Base-by-base conservation (phyloP, 345 rosid species). In the Populus pruinosa region DNA sequence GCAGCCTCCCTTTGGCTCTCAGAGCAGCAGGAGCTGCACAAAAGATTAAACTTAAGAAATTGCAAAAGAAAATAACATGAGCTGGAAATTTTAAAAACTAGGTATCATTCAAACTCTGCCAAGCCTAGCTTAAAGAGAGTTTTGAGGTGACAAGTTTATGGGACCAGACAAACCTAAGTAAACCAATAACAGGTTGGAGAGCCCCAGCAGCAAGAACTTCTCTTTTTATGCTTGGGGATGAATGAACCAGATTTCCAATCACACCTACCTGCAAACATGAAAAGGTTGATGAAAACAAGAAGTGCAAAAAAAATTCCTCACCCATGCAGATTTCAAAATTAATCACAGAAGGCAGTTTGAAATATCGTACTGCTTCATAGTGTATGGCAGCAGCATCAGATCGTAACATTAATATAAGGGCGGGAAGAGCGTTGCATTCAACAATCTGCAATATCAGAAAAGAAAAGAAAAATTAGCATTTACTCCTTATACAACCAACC, bases 1-100 rank as follows among this genome's bases (percentile, higher is more conserved):
- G 99, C 99, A 10, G 99, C 99, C 87, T 96, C 99, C 83, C 99
- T 90, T 74, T 96, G 99, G 87, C 97, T 96, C 88, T 96, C 99
- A 29, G 98, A 86, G 87, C 99, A 96, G 86, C 94, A 88, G 69
- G 99, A 96, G 83, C 99, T 96, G 89, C 59, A 38, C 81, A 74
- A 76, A 77, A 18, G 47, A 70, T 78, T 35, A 79, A 82, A 78
- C 13, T 63, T 59, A 29, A 80, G 36, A 67, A 82, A 53, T 63
- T 64, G 69, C 12, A 59, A 76, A 21, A 49, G 6, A 21, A 36
- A 23, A 8, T 16, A 50, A 62, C 7, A 20, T 2, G 44, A 25
- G 5, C 20, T 33, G 35, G 27, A 36, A 35, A 36, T 38, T 12
- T 59, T 13, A 73, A 14, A 7, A 64, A 67, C 5, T 11, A 31